Evolutionary conservation across 306 rosid genomes (phyloP), one percentile per base, ranked within the genome.

Genomic region (Cicer pinnatifidum): DNA sequence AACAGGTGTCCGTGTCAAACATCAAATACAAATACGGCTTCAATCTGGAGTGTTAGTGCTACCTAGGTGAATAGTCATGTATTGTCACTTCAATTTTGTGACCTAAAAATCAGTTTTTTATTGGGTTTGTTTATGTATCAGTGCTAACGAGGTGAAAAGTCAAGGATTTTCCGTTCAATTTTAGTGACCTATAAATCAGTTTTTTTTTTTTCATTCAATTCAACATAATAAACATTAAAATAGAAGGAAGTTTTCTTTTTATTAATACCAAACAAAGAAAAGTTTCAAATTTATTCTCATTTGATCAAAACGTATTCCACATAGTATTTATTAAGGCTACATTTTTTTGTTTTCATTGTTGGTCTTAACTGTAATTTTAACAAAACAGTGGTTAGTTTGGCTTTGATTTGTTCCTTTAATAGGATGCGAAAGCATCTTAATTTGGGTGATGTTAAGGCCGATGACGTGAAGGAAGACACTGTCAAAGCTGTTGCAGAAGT

Each of bases 341-440:
- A 4, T 11, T 10, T 20, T 52, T 67, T 67, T 43, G 7, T 60
- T 78, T 51, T 53, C 38, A 17, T 73, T 51, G 86, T 82, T 84
- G 81, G 50, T 40, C 96, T 92, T 92, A 80, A 92, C 90, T 59
- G 17, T 28, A 69, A 66, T 4, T 39, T 7, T 51, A 13, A 67
- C 67, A 5, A 15, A 60, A 41, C 75, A 92, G 97, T 90, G 96
- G 85, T 93, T 59, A 85, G 88, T 81, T 80, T 93, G 93, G 88
- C 93, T 73, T 78, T 93, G 83, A 83, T 93, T 71, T 91, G 97
- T 68, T 82, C 98, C 54, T 93, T 93, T 62, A 57, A 85, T 68
- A 87, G 97, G 80, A 93, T 93, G 98, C 83, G 93, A 81, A 68
- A 50, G 58, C 85, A 90, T 83, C 98, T 93, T 71, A 75, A 77